Conservation (phyloP, 1,139 yeast species). For the Diutina ranongensis region DNA sequence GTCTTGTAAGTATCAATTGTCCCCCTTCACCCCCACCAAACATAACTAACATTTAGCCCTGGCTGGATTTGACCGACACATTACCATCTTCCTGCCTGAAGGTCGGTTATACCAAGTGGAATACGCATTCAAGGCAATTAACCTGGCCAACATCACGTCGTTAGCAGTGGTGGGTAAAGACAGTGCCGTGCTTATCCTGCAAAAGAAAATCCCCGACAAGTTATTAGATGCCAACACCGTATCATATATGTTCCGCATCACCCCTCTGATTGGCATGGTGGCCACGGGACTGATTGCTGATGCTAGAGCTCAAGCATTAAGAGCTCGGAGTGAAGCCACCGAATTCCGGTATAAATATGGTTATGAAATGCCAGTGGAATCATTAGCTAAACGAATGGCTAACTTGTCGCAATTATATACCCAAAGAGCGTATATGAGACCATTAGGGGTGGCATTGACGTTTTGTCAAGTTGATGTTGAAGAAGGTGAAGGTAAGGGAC, state of each 20-base stretch:
- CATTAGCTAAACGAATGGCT: conserved; percentile 89
- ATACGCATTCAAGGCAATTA: conserved; percentile 95
- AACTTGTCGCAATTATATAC: conserved; percentile 90
- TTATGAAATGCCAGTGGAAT: conserved; percentile 94
- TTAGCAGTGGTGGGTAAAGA: conserved; percentile 81
- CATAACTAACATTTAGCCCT: conserved; percentile 28
- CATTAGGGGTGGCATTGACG: conserved; percentile 86
- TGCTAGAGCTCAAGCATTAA: conserved; percentile 79
- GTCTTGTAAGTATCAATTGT: conserved; percentile 2
- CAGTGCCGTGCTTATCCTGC: conserved; percentile 84
- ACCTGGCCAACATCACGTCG: conserved; percentile 83
- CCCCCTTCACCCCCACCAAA: neutral
- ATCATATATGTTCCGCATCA: conserved; percentile 71
- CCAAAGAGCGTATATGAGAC: conserved; percentile 99
- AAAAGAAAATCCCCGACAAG: conserved; percentile 94
- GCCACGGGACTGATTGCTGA: conserved; percentile 97
- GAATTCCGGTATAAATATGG: conserved; percentile 92
- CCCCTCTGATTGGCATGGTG: conserved; percentile 77
- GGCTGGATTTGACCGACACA: conserved; percentile 97
- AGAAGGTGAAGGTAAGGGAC: conserved; percentile 69
- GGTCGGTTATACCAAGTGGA: conserved; percentile 96
- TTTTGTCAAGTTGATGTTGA: conserved; percentile 57
- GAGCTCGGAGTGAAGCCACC: conserved; percentile 91
- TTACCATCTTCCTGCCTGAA: conserved; percentile 96
- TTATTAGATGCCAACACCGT: conserved; percentile 79